Evolutionary conservation across 148 eudicot genomes (phyloP).

Genomic region (Arbutus unedo): DNA sequence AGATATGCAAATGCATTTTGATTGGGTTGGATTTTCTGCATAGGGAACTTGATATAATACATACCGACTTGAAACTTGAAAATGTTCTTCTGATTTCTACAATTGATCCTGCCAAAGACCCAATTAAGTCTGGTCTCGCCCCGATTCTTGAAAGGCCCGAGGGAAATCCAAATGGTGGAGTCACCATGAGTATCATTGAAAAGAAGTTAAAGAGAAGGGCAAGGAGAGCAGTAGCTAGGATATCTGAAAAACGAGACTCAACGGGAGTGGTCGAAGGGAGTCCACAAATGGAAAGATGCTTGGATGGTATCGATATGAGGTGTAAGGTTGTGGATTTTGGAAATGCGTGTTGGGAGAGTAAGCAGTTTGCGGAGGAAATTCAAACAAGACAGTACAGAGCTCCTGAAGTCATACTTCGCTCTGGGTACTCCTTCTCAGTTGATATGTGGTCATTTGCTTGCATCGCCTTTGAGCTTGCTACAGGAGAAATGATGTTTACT

Average conservation of each 20-base stretch:
- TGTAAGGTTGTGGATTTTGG: slow-evolving; percentile 97
- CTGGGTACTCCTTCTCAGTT: slow-evolving; percentile 71
- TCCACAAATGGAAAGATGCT: slow-evolving; percentile 49
- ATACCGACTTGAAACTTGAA: slow-evolving; percentile 91
- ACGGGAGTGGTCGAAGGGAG: slow-evolving; percentile 44
- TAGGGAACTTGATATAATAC: slow-evolving; percentile 68
- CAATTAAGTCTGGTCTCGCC: slow-evolving; percentile 58
- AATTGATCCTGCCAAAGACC: slow-evolving; percentile 84
- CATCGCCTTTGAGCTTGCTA: slow-evolving; percentile 95
- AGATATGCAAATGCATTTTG: slow-evolving; percentile 85
- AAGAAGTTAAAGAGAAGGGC: slow-evolving; percentile 86
- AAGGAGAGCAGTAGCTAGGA: slow-evolving; percentile 81
- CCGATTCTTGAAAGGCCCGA: slow-evolving; percentile 93
- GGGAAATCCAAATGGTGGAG: slow-evolving; percentile 62
- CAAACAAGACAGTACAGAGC: slow-evolving; percentile 98
- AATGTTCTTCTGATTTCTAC: slow-evolving; percentile 83
- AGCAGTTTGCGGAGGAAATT: slow-evolving; percentile 70
- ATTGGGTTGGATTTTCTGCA: slow-evolving; percentile 90
- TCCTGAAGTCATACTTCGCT: slow-evolving; percentile 83
- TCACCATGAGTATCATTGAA: slow-evolving; percentile 55
- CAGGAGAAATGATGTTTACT: slow-evolving; percentile 95
- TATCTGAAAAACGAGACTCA: slow-evolving; percentile 60
- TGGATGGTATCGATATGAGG: slow-evolving; percentile 72
- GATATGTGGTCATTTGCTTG: slow-evolving; percentile 99
- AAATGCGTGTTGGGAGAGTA: slow-evolving; percentile 91